Conservation (phyloP, 2,329 filamentous ascomycete species). For the Diaporthe helianthi region DNA sequence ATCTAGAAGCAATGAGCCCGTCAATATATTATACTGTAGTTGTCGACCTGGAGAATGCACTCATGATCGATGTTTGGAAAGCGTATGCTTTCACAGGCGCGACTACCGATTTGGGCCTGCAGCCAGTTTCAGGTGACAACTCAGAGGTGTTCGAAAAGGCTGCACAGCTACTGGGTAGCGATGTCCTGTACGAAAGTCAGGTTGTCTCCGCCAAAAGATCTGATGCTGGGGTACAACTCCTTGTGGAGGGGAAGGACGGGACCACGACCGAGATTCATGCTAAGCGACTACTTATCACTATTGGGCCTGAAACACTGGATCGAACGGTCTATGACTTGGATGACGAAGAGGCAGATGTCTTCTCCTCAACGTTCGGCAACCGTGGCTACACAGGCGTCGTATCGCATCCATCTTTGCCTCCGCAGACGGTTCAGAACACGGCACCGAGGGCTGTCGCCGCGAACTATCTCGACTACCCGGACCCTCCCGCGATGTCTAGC, state of each 20-base stretch:
- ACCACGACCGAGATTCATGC: neutral
- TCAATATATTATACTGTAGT: neutral
- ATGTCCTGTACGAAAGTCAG: neutral
- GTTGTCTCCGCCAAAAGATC: neutral
- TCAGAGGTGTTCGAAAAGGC: neutral
- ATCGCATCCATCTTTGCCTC: constrained; percentile 3
- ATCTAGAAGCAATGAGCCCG: neutral
- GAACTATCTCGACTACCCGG: neutral
- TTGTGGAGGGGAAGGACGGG: neutral
- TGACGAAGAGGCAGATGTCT: neutral
- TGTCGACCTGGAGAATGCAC: neutral
- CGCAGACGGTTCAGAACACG: neutral
- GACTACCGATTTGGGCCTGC: neutral
- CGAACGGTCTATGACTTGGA: neutral
- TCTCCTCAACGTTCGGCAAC: neutral
- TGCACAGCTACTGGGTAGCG: neutral
- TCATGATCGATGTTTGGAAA: constrained; percentile 6
- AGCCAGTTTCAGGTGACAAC: constrained; percentile 2
- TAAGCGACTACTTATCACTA: neutral
- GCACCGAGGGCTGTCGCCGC: neutral
- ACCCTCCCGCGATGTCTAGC: neutral
- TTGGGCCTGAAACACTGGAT: neutral
- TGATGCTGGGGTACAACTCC: neutral
- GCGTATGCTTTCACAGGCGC: constrained; percentile 2
- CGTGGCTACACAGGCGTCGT: neutral